Conservation (phyloP, 129 eudicot species). For the Deinandra increscens region DNA sequence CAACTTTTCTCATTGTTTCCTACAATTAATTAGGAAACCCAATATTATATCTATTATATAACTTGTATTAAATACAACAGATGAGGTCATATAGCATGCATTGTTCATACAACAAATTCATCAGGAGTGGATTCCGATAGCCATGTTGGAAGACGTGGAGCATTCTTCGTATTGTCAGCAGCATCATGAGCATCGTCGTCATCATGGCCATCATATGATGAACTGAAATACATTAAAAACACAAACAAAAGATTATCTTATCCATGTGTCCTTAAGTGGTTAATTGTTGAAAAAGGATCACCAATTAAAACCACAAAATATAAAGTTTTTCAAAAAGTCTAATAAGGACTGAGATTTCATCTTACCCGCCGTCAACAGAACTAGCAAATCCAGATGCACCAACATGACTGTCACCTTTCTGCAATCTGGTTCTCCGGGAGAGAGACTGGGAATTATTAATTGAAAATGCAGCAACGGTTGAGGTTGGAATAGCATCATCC, state of each 20-base stretch:
- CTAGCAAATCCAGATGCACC: slow-evolving; percentile 57
- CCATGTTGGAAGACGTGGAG: slow-evolving; percentile 83
- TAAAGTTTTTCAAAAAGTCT: background rate
- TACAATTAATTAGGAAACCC: slow-evolving; percentile 32
- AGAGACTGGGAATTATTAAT: slow-evolving; percentile 68
- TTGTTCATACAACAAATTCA: slow-evolving; percentile 84
- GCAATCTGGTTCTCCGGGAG: slow-evolving; percentile 82
- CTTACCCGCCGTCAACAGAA: slow-evolving; percentile 90
- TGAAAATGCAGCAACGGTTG: slow-evolving; percentile 60
- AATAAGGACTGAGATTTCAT: slow-evolving; percentile 15
- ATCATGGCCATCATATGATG: slow-evolving; percentile 85
- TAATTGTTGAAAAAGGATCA: slow-evolving; percentile 7
- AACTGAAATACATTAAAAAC: slow-evolving; percentile 43
- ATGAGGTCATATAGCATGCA: slow-evolving; percentile 20
- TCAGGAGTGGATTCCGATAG: slow-evolving; percentile 89
- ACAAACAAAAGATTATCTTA: slow-evolving; percentile 17
- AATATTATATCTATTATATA: slow-evolving; percentile 14
- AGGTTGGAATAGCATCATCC: slow-evolving; percentile 80
- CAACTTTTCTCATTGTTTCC: slow-evolving; percentile 91
- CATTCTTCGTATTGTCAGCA: slow-evolving; percentile 41
- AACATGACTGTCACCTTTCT: slow-evolving; percentile 63
- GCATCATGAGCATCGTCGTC: slow-evolving; percentile 68
- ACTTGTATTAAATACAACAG: background rate
- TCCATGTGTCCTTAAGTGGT: background rate
- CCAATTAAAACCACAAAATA: background rate